Conservation (phyloP, 2,329 filamentous ascomycete species). For the Claviceps humidiphila region DNA sequence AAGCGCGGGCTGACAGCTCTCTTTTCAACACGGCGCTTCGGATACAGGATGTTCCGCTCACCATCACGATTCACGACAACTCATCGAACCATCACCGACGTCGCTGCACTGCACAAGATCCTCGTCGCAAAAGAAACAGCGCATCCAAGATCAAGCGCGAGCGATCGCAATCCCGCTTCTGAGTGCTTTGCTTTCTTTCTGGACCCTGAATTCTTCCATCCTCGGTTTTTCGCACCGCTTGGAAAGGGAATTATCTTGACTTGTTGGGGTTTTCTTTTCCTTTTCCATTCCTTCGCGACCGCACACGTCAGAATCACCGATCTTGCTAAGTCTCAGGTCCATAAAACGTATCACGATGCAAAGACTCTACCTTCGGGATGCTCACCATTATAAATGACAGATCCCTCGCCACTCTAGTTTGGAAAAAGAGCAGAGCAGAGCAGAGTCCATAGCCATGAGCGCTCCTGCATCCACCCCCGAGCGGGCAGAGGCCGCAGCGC, state of each 20-base stretch:
- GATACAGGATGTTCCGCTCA: background rate
- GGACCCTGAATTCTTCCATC: background rate
- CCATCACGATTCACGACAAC: background rate
- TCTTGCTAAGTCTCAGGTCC: constrained; percentile 22
- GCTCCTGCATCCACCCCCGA: background rate
- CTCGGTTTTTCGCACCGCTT: background rate
- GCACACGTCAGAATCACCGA: constrained; percentile 6
- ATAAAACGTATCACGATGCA: constrained; percentile 24
- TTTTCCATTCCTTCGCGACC: background rate
- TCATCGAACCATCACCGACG: background rate
- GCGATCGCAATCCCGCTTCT: background rate
- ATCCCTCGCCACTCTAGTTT: constrained; percentile 5
- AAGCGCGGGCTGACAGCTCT: background rate
- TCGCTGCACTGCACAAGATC: background rate
- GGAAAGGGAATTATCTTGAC: background rate
- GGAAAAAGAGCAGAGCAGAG: constrained; percentile 4
- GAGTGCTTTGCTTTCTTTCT: background rate
- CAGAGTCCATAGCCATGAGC: constrained; percentile 4
- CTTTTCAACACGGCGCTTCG: background rate
- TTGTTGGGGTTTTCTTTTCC: background rate
- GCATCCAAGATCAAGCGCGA: background rate
- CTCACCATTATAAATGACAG: constrained; percentile 25
- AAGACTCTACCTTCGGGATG: constrained; percentile 17
- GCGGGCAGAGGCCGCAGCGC: background rate
- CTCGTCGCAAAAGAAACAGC: background rate